phyloP scores from a whole-genome alignment of 2,329 filamentous ascomycete species.

The Botrytis squamosa region DNA sequence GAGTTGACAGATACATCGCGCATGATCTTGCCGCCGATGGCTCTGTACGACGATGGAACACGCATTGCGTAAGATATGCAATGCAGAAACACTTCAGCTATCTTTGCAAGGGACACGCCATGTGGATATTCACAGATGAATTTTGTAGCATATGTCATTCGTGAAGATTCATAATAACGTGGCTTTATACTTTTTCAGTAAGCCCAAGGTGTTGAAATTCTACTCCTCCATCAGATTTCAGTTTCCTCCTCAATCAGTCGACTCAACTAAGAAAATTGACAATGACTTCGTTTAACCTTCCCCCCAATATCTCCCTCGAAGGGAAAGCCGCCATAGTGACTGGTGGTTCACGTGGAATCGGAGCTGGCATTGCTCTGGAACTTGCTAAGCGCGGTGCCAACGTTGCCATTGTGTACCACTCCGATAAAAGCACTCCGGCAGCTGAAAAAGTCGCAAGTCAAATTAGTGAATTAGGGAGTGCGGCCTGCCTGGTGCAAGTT shows the following conservation, averaged over 20 bases:
- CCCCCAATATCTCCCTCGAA: constrained; percentile 13
- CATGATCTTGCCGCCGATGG: not conserved
- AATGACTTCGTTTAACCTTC: not conserved
- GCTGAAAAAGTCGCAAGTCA: constrained; percentile 49
- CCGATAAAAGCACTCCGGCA: constrained; percentile 39
- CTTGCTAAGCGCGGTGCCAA: constrained; percentile 54
- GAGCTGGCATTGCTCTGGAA: constrained; percentile 55
- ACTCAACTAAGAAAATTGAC: not conserved
- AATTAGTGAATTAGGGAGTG: constrained; percentile 44
- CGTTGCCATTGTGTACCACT: constrained; percentile 57
- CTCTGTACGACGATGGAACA: not conserved
- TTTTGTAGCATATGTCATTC: not conserved
- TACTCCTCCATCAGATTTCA: not conserved
- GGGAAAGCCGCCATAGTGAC: constrained; percentile 32
- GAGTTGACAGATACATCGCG: not conserved
- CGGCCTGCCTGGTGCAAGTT: constrained; percentile 52
- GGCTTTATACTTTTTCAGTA: not conserved
- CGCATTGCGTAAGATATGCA: not conserved
- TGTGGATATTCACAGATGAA: not conserved
- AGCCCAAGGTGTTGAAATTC: not conserved
- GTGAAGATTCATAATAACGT: not conserved
- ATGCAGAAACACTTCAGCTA: not conserved
- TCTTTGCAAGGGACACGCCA: not conserved
- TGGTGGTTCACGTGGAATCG: constrained; percentile 55
- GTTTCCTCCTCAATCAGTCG: not conserved